Evolutionary conservation across 1,284 basidiomycete species (phyloP).

Genomic region (Ustilago esculenta): DNA sequence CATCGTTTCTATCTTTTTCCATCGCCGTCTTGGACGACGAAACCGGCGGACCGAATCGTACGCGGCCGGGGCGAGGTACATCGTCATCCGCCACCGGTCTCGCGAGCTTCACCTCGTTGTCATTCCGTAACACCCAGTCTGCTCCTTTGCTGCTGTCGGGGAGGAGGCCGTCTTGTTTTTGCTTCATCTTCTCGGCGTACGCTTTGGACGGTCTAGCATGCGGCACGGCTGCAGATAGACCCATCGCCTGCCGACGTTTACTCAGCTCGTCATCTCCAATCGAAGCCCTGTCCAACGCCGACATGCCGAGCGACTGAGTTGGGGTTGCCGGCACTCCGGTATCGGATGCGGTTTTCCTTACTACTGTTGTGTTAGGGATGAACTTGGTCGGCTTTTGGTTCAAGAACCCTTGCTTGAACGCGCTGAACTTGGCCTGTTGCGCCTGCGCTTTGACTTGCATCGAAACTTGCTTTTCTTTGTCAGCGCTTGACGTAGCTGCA

Average conservation of each 20-base stretch:
- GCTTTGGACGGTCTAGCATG: constrained; percentile 65
- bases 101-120: constrained; percentile 24
- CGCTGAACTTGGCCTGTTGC: constrained; percentile 41
- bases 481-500: not conserved
- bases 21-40: not conserved
- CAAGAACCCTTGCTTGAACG: constrained; percentile 60
- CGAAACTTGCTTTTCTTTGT: not conserved
- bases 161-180: constrained; percentile 11
- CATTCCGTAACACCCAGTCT: no score
- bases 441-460: constrained; percentile 10
- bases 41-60: constrained; percentile 35
- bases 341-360: constrained; percentile 5
- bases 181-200: constrained; percentile 56
- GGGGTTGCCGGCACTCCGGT: constrained; percentile 22
- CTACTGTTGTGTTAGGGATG: constrained; percentile 12
- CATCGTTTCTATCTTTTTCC: constrained; percentile 25
- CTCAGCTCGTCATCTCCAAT: constrained; percentile 49
- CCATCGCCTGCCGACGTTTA: constrained; percentile 34
- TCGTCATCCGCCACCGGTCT: constrained; percentile 36
- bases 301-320: constrained; percentile 52
- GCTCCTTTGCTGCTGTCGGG: constrained; percentile 1
- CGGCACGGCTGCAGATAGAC: constrained; percentile 57
- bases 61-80: constrained; percentile 39
- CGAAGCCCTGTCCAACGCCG: constrained; percentile 56
- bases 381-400: constrained; percentile 38